A percentile compares a stretch with the other conserved stretches of the same genome.
Evolutionary conservation across 257 asterid genomes (phyloP).

Genomic region (Penstemon barbatus): DNA sequence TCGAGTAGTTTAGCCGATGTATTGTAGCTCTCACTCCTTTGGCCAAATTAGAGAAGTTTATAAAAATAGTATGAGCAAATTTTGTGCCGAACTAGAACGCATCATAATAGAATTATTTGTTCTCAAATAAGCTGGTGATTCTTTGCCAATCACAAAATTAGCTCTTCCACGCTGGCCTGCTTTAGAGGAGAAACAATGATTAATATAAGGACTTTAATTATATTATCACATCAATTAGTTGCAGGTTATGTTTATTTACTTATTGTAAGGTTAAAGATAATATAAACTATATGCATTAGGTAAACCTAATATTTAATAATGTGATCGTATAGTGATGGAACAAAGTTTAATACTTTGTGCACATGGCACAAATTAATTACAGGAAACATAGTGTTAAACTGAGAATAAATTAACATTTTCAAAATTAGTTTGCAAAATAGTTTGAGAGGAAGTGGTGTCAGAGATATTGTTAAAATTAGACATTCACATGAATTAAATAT

Average conservation of each 20-base stretch:
- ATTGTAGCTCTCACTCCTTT: no score
- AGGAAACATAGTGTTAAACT: no score
- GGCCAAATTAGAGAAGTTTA: no score
- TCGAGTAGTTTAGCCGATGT: no score
- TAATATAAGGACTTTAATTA: slow-evolving; percentile 1
- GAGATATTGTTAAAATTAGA: no score
- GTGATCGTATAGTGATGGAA: not conserved
- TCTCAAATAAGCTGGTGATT: slow-evolving; percentile 8
- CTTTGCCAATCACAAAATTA: not conserved
- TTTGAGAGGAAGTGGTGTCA: no score
- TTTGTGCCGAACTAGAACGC: no score
- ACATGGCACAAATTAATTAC: no score
- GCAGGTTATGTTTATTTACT: slow-evolving; percentile 7
- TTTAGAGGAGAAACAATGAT: slow-evolving; percentile 24
- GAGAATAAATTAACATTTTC: no score
- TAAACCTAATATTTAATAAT: not conserved
- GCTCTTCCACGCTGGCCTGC: slow-evolving; percentile 19
- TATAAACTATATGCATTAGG: slow-evolving; percentile 5
- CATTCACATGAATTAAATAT: no score
- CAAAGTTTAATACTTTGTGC: not conserved
- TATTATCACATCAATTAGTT: slow-evolving; percentile 7
- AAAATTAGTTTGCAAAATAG: no score
- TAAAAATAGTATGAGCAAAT: no score
- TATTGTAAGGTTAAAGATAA: not conserved
- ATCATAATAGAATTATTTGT: not conserved